These are phyloP conservation scores for Nemania sp. DNA, from an alignment of 2,329 filamentous ascomycete species.

Conservation along the genomic window DNA sequence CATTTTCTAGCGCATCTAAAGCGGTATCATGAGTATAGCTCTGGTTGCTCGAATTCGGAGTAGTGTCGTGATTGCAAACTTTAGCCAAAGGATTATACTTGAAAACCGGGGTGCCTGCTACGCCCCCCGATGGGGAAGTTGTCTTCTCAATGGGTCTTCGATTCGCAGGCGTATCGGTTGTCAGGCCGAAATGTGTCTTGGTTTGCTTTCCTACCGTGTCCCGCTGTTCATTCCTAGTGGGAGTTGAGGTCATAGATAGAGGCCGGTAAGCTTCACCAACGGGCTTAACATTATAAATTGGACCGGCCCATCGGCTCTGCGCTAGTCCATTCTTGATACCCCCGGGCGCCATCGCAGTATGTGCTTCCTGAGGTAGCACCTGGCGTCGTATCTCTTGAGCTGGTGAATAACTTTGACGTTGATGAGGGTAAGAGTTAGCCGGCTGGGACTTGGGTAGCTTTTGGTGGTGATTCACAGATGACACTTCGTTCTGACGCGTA, in stretches of 20 bases:
- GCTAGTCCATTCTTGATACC: background rate
- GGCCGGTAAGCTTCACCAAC: background rate
- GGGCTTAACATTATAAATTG: background rate
- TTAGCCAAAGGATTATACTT: background rate
- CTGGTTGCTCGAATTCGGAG: background rate
- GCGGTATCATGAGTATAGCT: background rate
- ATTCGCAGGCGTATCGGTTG: background rate
- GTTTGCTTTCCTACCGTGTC: background rate
- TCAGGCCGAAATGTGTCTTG: background rate
- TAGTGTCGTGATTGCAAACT: background rate
- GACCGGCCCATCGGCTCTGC: constrained; percentile 13
- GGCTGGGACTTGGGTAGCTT: background rate
- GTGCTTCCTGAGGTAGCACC: background rate
- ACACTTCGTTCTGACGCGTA: background rate
- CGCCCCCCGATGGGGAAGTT: background rate
- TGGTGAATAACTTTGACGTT: background rate
- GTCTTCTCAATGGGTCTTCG: background rate
- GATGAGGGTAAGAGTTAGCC: background rate
- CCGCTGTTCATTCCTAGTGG: background rate
- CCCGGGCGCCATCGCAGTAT: background rate
- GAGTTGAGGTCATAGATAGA: background rate
- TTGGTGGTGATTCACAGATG: background rate
- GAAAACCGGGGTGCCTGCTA: background rate
- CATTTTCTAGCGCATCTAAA: background rate
- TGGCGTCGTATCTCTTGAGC: background rate